Conservation (phyloP, 73 alveolate species). For the Paramecium bursaria region DNA sequence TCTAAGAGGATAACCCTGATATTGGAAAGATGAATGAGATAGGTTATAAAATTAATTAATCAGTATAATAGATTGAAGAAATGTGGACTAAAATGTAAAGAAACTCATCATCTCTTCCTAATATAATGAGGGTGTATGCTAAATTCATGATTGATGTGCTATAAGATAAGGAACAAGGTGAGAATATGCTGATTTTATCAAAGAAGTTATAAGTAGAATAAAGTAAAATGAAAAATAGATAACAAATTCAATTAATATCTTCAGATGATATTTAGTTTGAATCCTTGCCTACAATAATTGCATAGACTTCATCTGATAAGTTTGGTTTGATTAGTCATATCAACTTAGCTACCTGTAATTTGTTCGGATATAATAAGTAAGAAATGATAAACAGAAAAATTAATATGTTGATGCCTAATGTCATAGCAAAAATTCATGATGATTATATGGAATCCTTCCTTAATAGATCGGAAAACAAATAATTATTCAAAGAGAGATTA, state of each 20-base stretch:
- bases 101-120: conserved; percentile 52
- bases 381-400: conserved; percentile 58
- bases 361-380: conserved; percentile 60
- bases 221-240: conserved; percentile 21
- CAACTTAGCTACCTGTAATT: conserved; percentile 53
- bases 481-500: conserved; percentile 26
- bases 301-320: conserved; percentile 55
- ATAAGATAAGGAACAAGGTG: conserved; percentile 61
- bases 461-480: conserved; percentile 19
- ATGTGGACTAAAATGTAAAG: conserved; percentile 58
- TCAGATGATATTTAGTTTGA: conserved; percentile 13
- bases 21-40: conserved; percentile 63
- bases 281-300: conserved; percentile 41
- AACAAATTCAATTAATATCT: not conserved
- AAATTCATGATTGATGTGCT: conserved; percentile 62
- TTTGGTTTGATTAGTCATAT: conserved; percentile 52
- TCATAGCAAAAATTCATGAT: conserved; percentile 18
- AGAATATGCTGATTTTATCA: conserved; percentile 6
- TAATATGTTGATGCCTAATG: conserved; percentile 39
- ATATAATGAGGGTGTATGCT: conserved; percentile 64
- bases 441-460: conserved; percentile 29
- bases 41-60: conserved; percentile 52
- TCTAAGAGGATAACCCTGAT: conserved; percentile 64
- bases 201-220: conserved; percentile 23
- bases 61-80: conserved; percentile 58